Evolutionary conservation across 1,284 basidiomycete genomes (phyloP), one percentile per base, ranked within the genome.

Genomic region (Phenoliferia sp.): DNA sequence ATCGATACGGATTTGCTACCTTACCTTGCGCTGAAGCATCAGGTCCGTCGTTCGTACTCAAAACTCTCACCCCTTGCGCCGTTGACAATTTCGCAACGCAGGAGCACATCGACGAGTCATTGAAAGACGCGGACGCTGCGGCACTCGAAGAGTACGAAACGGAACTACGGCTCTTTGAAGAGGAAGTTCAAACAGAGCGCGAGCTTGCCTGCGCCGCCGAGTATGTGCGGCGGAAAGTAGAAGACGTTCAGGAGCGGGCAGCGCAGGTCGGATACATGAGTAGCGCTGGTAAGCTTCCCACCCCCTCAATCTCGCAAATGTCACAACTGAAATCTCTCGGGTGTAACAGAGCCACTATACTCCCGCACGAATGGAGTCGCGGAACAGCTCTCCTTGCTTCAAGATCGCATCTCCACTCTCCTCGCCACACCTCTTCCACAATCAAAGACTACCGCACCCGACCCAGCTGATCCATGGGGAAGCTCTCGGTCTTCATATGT

Each of bases 121-220:
- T 73, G 31, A 33, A 39, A 57, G 65, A 56, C 19, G 22, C 65
- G 50, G 70, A 74, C 59, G 56, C 60, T 2, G 52, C 58, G 4
- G 52, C 69, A 2, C 59, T 76, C 31, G 36, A 55, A 3, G 71
- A 71, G 54, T 73, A 75, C 56, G 74, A 74, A 44, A 58, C 63
- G 16, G 73, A 75, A 50, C 60, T 74, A 22, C 32, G 35, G 22
- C 52, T 55, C 39, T 73, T 71, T 64, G 73, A 75, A 50, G 58
- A 26, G 16, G 70, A 73, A 48, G 22, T 74, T 28, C 58, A 69
- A 48, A 71, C 72, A 58, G 69, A 66, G 31, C 48, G 68, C 2
- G 64, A 62, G 34, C 59, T 72, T 9, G 67, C 64, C 2, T 56
- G 39, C 29, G 68, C 63, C 9, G 70, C 67, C 29, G n/a, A 69